These are phyloP conservation scores for Calcarisporium arbuscula DNA, from an alignment of 2,329 filamentous ascomycete species.

Conservation along the genomic window DNA sequence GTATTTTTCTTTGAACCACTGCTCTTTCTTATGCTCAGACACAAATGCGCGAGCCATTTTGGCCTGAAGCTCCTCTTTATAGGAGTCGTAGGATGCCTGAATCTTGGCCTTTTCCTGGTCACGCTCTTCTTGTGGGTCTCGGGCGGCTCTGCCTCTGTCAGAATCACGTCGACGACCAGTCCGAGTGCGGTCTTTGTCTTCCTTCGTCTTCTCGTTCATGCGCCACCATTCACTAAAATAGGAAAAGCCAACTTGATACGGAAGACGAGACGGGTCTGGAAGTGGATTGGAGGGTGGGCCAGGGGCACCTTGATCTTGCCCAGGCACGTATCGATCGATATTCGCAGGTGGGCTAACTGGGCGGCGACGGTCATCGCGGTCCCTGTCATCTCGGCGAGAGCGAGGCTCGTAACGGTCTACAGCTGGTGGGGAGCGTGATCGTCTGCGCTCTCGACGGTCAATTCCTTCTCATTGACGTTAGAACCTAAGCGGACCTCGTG, in stretches of 20 bases:
- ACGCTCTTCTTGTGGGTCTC: conserved; percentile 65
- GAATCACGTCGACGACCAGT: conserved; percentile 64
- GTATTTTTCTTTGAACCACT: conserved; percentile 97
- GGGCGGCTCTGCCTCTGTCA: conserved; percentile 55
- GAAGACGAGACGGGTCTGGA: conserved; percentile 63
- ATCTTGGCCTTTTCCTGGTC: conserved; percentile 75
- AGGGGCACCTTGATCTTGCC: conserved; percentile 51
- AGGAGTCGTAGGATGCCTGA: conserved; percentile 60
- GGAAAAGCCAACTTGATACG: conserved; percentile 78
- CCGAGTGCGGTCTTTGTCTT: conserved; percentile 66
- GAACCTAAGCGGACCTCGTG: too few relatives aligned
- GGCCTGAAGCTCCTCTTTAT: conserved; percentile 62
- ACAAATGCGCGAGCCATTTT: conserved; percentile 89
- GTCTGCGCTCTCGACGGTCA: conserved; percentile 55
- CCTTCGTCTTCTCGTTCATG: conserved; percentile 73
- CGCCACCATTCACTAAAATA: conserved; percentile 87
- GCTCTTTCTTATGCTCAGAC: conserved; percentile 84
- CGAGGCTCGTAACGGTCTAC: conserved; percentile 75
- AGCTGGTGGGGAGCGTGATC: conserved; percentile 62
- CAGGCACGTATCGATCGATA: conserved; percentile 81
- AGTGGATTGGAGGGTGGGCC: conserved; percentile 55
- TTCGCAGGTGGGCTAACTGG: conserved; percentile 59
- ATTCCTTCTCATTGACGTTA: too few relatives aligned
- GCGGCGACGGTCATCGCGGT: conserved; percentile 56
- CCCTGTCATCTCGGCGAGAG: conserved; percentile 59